Evolutionary conservation across 495 filamentous ascomycete species (phyloP), one percentile per base, ranked within the genome.

Genomic region (Melanomma pulvis-pyrius): DNA sequence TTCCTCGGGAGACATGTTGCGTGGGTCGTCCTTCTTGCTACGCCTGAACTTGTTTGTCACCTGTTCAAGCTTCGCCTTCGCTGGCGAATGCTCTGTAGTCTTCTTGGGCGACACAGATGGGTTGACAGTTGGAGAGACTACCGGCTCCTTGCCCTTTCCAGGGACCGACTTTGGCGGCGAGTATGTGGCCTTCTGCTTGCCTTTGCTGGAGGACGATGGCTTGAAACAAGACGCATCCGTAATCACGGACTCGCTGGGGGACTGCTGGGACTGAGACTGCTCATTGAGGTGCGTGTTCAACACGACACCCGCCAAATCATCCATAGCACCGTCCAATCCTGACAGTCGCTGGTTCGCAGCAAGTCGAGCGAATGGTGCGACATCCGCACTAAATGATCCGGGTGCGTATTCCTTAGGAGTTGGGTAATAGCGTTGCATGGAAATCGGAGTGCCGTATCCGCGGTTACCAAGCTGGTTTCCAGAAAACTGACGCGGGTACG

Each of bases 21-120:
- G 62, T 13, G 60, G 63, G 25, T 71, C 65, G 22, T 70, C 59
- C 25, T 68, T 50, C 32, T 60, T 58, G n/a, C 19, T 19, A 24
- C 63, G 47, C 15, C 59, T 25, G 39, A 76, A 58, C 52, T 70
- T 76, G 65, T 74, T 73, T 3, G 73, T 73, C 19, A 76, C 64
- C 21, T 72, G 55, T 62, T 75, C 74, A 57, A 77, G 73, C 63
- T 65, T 71, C 32, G 63, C 74, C 36, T 74, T 70, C 4, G 75
- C 71, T 21, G 75, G 75, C 1, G 73, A 71, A 50, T 63, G 67
- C 67, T 70, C 59, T 32, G 63, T 52, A 28, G 58, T 6, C 51
- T 73, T 70, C 57, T 64, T 70, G 5, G 63, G 63, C 17, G 70
- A 67, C 24, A 13, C 54, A 13, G 51, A n/a, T 4, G 24, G 3